Evolutionary conservation across 768 basidiomycete genomes (phyloP).

Genomic region (Termitomyces sp.): DNA sequence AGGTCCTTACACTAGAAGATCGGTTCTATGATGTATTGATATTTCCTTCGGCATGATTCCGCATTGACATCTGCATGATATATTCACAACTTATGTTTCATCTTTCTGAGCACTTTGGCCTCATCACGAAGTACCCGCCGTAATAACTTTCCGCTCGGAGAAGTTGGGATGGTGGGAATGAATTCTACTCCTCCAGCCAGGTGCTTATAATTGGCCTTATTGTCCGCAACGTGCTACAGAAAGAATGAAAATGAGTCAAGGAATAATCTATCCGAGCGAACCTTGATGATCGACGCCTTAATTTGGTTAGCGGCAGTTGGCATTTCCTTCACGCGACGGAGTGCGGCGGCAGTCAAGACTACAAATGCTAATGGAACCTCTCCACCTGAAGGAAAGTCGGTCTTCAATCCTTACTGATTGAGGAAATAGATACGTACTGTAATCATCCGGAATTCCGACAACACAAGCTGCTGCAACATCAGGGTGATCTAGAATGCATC

Average conservation of each 20-base stretch:
- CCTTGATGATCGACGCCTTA: slow-evolving; percentile 46
- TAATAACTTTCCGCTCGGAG: slow-evolving; percentile 58
- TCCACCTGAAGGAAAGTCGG: slow-evolving; percentile 34
- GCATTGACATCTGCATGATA: not conserved
- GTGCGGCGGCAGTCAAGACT: slow-evolving; percentile 43
- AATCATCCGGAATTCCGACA: slow-evolving; percentile 64
- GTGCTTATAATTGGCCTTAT: slow-evolving; percentile 56
- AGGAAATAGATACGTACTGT: slow-evolving; percentile 33
- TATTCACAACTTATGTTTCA: slow-evolving; percentile 3
- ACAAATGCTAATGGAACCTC: slow-evolving; percentile 72
- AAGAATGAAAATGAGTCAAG: not conserved
- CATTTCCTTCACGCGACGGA: slow-evolving; percentile 27
- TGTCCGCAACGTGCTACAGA: slow-evolving; percentile 48
- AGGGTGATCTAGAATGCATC: slow-evolving; percentile 54
- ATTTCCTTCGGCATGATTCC: not conserved
- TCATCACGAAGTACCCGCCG: slow-evolving; percentile 47
- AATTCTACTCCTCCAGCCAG: slow-evolving; percentile 59
- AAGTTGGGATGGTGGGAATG: slow-evolving; percentile 52
- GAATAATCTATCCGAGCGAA: slow-evolving; percentile 15
- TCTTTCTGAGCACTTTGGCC: slow-evolving; percentile 26
- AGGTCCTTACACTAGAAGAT: not conserved
- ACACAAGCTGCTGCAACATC: slow-evolving; percentile 64
- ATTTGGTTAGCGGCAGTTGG: slow-evolving; percentile 28
- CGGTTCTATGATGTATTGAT: not conserved
- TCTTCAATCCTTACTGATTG: not conserved